Conservation (phyloP, 2,329 filamentous ascomycete genomes). For the Penicillium sp. region DNA sequence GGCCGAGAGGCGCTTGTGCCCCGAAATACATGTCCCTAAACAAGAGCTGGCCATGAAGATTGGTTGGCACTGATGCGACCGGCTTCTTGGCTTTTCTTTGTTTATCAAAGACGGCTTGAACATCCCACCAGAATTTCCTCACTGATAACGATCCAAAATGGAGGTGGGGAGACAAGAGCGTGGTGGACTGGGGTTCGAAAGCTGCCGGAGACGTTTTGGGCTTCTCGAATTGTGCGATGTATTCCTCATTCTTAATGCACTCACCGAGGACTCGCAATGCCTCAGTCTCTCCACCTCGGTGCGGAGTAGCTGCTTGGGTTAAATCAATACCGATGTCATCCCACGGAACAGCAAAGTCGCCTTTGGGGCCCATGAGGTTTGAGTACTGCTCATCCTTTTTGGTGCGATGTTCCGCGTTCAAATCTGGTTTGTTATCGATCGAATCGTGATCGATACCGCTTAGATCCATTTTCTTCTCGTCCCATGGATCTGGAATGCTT, state of each 20-base stretch:
- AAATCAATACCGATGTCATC: conserved; percentile 68
- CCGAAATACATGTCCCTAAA: conserved; percentile 86
- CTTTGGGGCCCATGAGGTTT: conserved; percentile 65
- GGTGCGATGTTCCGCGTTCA: conserved; percentile 61
- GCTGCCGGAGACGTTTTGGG: conserved; percentile 73
- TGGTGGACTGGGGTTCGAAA: conserved; percentile 73
- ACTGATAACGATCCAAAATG: conserved; percentile 74
- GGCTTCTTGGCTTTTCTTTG: conserved; percentile 60
- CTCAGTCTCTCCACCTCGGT: conserved; percentile 69
- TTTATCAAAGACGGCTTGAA: conserved; percentile 61
- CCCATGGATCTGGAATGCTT: conserved; percentile 60
- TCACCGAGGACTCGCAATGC: conserved; percentile 61
- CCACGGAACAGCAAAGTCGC: conserved; percentile 70
- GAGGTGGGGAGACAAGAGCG: conserved; percentile 70
- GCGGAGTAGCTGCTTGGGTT: conserved; percentile 60
- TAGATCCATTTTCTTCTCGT: conserved; percentile 58
- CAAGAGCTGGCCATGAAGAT: conserved; percentile 70
- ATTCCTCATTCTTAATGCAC: conserved; percentile 64
- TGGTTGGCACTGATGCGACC: conserved; percentile 62
- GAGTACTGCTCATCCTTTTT: conserved; percentile 60
- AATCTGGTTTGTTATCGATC: conserved; percentile 56
- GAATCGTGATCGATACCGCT: conserved; percentile 57
- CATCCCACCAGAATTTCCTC: conserved; percentile 72
- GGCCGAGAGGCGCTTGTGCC: conserved; percentile 69
- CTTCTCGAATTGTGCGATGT: conserved; percentile 74